Evolutionary conservation across 768 basidiomycete species (phyloP), one percentile per base, ranked within the genome.

Genomic region (Tylopilus sp.): DNA sequence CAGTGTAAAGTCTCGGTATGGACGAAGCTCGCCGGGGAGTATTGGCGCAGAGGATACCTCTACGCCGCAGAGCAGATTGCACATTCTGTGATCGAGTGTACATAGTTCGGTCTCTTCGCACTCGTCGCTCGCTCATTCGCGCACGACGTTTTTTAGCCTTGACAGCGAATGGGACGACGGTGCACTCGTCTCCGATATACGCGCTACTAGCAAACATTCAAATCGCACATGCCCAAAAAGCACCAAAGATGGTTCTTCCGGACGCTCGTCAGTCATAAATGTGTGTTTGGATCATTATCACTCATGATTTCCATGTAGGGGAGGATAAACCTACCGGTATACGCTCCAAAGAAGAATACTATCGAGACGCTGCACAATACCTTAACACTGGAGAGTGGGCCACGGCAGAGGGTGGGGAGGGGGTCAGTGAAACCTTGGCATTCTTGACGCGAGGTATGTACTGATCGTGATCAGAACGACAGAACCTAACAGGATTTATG

Each of bases 131-230:
- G 37, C 50, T 44, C 43, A 50, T 40, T 55, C 45, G 0, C 28
- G 12, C 48, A 11, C 31, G 36, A 16, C 51, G 44, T 37, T 50
- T 42, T 38, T 26, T 49, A 86, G 84, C 79, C 31, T 79, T 85
- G 53, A 74, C 77, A 45, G 69, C 75, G 10, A 80, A 79, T 58
- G 78, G 75, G 17, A 72, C 74, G 11, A 67, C 76, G 2, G 66
- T 75, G 9, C 80, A 82, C 0, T 71, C 91, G 33, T 81, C 85
- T 1, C 87, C 90, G 12, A 79, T 93, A 58, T 87, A 89, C 63
- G 81, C 87, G 17, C 75, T 98, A 41, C 78, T 94, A 13, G 94
- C 93, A 4, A 94, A 92, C 71, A 81, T 96, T 45, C 83, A 88
- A 53, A 79, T 98, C 53, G 83, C 87, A 3, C 78, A 84, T 61